phyloP scores from a whole-genome alignment of 2,329 filamentous ascomycete genomes.

The Phyllosticta paracitricarpa region DNA sequence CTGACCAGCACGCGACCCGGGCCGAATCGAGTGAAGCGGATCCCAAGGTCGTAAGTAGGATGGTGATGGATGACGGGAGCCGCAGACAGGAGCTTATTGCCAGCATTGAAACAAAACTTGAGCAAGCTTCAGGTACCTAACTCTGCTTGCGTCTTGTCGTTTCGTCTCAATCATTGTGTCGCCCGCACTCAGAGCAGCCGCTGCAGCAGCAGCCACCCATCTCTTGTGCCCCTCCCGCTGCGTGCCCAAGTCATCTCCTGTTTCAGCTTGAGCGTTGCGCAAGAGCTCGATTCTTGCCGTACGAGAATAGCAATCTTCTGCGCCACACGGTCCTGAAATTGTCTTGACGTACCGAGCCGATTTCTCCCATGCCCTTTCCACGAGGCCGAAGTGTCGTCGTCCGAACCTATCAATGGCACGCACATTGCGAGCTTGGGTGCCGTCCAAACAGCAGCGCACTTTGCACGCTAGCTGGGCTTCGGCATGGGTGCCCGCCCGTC shows the following conservation, averaged over 20 bases:
- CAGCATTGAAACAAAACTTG: neutral
- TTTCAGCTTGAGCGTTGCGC: conserved; percentile 10
- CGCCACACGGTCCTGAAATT: neutral
- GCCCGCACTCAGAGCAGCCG: neutral
- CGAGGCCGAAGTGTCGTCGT: neutral
- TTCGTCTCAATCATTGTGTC: neutral
- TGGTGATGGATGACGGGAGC: neutral
- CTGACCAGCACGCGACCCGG: neutral
- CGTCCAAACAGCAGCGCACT: neutral
- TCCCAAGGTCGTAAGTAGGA: neutral
- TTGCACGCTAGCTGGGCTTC: neutral
- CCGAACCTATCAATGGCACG: neutral
- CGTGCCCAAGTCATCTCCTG: conserved; percentile 2
- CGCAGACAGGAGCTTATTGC: neutral
- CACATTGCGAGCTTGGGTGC: neutral
- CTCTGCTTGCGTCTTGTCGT: neutral
- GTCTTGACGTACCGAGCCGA: neutral
- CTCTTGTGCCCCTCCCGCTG: neutral
- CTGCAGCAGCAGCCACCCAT: neutral
- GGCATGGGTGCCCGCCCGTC: neutral
- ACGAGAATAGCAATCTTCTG: neutral
- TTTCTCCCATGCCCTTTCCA: neutral
- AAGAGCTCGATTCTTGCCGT: neutral
- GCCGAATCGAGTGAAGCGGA: neutral
- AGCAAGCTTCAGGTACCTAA: neutral